A percentile compares a stretch with the other conserved stretches of the same genome.
Conservation (phyloP, 2,329 filamentous ascomycete genomes). For the Calonectria henricotiae region DNA sequence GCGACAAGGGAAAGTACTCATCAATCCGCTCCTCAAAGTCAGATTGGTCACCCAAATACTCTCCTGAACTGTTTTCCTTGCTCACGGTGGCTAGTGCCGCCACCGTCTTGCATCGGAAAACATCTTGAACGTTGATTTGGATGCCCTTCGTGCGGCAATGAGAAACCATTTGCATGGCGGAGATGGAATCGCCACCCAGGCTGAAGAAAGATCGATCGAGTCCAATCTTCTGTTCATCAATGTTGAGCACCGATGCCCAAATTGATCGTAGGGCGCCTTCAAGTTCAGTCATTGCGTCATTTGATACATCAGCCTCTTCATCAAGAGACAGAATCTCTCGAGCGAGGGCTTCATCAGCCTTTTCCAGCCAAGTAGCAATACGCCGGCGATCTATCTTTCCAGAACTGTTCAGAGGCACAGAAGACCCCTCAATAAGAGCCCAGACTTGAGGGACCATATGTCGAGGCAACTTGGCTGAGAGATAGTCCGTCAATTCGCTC, state of each 20-base stretch:
- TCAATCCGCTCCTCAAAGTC: slow-evolving; percentile 27
- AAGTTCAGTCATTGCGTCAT: slow-evolving; percentile 26
- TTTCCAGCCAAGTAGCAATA: slow-evolving; percentile 41
- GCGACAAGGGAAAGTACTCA: slow-evolving; percentile 38
- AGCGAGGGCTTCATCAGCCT: slow-evolving; percentile 38
- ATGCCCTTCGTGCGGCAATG: slow-evolving; percentile 53
- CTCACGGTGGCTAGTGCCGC: slow-evolving; percentile 36
- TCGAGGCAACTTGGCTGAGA: slow-evolving; percentile 38
- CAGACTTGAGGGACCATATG: slow-evolving; percentile 50
- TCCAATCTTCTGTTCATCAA: slow-evolving; percentile 44
- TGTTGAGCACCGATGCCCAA: slow-evolving; percentile 45
- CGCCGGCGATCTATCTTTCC: slow-evolving; percentile 47
- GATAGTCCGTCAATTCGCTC: slow-evolving; percentile 33
- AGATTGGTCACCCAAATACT: background rate
- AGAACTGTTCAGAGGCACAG: slow-evolving; percentile 42
- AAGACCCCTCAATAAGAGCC: slow-evolving; percentile 39
- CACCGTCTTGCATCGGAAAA: slow-evolving; percentile 52
- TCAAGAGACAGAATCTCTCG: slow-evolving; percentile 38
- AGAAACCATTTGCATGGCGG: slow-evolving; percentile 56
- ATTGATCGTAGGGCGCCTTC: slow-evolving; percentile 38
- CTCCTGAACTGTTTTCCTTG: slow-evolving; percentile 35
- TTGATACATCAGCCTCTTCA: slow-evolving; percentile 3
- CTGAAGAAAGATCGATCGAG: slow-evolving; percentile 56
- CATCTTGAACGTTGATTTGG: slow-evolving; percentile 51
- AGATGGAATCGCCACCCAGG: slow-evolving; percentile 63